phyloP scores from a whole-genome alignment of 176 grass and related monocot species.

The barley (Hordeum vulgare) region DNA sequence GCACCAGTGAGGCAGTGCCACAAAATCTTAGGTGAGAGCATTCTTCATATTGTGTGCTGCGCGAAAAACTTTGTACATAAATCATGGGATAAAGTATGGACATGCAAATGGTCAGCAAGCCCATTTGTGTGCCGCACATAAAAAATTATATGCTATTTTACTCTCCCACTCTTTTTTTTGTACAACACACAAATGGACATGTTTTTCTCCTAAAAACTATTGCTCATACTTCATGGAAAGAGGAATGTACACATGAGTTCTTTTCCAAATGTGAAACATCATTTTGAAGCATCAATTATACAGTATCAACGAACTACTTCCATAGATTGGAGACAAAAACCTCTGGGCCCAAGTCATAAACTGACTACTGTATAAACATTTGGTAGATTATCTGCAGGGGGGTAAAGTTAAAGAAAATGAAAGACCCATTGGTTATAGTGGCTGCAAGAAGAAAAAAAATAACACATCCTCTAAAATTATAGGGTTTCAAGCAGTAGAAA shows the following conservation, averaged over 20 bases:
- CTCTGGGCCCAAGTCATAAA: neutral
- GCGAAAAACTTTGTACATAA: neutral
- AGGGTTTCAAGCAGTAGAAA: neutral
- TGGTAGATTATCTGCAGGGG: neutral
- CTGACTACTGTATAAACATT: neutral
- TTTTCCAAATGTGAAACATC: neutral
- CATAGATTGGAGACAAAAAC: neutral
- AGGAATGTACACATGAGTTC: neutral
- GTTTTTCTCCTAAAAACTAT: neutral
- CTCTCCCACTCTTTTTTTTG: neutral
- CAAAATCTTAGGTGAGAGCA: neutral
- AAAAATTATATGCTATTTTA: neutral
- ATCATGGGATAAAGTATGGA: neutral
- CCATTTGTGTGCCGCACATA: neutral
- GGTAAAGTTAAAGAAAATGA: neutral
- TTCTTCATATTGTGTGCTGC: neutral
- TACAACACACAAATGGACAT: neutral
- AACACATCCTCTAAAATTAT: neutral
- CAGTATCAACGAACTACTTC: neutral
- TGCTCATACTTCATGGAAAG: neutral
- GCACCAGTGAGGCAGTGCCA: neutral
- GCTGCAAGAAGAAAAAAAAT: neutral
- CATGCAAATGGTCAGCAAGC: neutral
- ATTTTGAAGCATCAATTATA: neutral
- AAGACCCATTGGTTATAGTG: neutral